Percentiles rank a stretch among this genome's conserved stretches.
Evolutionary conservation across 2,329 filamentous ascomycete genomes (phyloP).

Genomic region (Teratosphaeria pseudoeucalypti): DNA sequence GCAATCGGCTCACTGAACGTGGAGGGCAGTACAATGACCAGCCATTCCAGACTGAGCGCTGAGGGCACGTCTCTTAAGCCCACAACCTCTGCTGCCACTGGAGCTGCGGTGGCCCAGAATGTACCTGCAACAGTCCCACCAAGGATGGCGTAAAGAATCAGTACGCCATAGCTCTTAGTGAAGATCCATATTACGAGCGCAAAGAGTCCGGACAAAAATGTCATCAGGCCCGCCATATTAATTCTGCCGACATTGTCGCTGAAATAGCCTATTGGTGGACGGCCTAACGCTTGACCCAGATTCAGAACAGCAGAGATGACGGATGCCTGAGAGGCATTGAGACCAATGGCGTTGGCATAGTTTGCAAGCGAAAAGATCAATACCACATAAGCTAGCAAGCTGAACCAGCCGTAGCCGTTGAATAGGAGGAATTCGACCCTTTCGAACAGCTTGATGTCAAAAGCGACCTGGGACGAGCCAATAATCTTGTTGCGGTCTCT

Average conservation of each 20-base stretch:
- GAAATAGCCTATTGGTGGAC: conserved; percentile 59
- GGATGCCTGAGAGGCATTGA: conserved; percentile 56
- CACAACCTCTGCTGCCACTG: conserved; percentile 64
- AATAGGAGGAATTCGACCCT: conserved; percentile 54
- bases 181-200: conserved; percentile 64
- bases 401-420: conserved; percentile 58
- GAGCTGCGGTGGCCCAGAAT: conserved; percentile 55
- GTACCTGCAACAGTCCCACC: conserved; percentile 58
- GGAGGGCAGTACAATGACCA: conserved; percentile 58
- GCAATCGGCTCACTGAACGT: conserved; percentile 53
- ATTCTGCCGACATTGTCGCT: conserved; percentile 61
- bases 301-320: conserved; percentile 54
- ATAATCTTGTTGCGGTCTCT: conserved; percentile 63
- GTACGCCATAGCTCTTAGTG: conserved; percentile 54
- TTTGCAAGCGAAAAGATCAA: conserved; percentile 68
- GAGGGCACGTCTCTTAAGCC: conserved; percentile 59
- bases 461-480: conserved; percentile 55
- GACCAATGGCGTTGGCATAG: conserved; percentile 59
- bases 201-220: conserved; percentile 53
- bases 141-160: conserved; percentile 61
- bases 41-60: conserved; percentile 60
- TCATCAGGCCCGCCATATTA: conserved; percentile 59
- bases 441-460: conserved; percentile 54
- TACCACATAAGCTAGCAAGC: conserved; percentile 63
- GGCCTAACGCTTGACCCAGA: conserved; percentile 1